A percentile compares a stretch with the other conserved stretches of the same genome.
Conservation (phyloP, 495 filamentous ascomycete genomes). For the Talaromyces adpressus region DNA sequence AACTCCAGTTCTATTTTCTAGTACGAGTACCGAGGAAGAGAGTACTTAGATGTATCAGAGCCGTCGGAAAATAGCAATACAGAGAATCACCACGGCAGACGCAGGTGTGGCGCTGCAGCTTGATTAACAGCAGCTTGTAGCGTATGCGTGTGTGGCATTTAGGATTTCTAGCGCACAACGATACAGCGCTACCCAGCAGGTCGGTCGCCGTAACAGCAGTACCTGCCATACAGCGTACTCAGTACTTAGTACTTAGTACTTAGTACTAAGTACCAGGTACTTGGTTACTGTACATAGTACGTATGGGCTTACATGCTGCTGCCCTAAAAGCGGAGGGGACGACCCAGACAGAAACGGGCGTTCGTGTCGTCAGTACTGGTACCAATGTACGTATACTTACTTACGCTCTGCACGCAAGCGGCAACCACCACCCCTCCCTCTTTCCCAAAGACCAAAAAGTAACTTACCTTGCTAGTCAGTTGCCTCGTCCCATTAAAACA, state of each 20-base stretch:
- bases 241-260: background rate
- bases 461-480: background rate
- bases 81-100: background rate
- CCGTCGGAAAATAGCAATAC: background rate
- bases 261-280: too few species aligned
- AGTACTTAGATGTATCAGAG: background rate
- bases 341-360: too few species aligned
- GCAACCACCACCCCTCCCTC: slow-evolving; percentile 3
- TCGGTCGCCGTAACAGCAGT: too few species aligned
- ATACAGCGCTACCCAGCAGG: too few species aligned
- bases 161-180: background rate
- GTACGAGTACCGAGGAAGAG: too few species aligned
- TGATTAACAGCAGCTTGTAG: background rate
- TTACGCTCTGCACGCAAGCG: background rate
- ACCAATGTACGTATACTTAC: background rate
- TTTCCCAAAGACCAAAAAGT: background rate
- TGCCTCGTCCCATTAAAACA: background rate
- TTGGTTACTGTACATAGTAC: too few species aligned
- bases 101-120: background rate
- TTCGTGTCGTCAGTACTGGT: background rate
- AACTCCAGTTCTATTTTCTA: too few species aligned
- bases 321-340: background rate
- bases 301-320: background rate
- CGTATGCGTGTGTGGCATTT: background rate
- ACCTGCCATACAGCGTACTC: too few species aligned